A percentile compares a stretch with the other conserved stretches of the same genome.
Conservation (phyloP, 768 basidiomycete genomes). For the Mycena kentingensis region DNA sequence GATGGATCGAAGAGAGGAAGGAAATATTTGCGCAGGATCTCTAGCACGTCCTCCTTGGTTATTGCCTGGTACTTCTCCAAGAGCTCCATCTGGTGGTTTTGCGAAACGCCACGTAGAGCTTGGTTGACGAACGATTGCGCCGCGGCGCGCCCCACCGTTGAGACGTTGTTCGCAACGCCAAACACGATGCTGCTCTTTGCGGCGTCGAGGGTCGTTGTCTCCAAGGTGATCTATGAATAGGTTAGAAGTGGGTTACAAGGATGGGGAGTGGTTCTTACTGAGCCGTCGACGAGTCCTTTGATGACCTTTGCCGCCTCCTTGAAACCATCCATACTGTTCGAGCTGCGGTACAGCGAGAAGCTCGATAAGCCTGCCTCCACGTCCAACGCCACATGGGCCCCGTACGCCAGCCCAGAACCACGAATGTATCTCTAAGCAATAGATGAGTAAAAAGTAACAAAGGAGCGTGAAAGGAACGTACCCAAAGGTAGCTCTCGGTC, state of each 20-base stretch:
- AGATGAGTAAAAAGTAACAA: slow-evolving; percentile 11
- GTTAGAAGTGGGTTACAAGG: not conserved
- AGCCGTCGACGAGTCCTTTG: slow-evolving; percentile 76
- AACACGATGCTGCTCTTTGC: slow-evolving; percentile 93
- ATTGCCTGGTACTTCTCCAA: slow-evolving; percentile 79
- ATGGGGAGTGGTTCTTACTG: slow-evolving; percentile 49
- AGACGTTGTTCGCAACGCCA: slow-evolving; percentile 74
- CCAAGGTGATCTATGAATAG: slow-evolving; percentile 66
- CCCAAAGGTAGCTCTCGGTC: slow-evolving; percentile 94
- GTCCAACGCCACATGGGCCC: slow-evolving; percentile 76
- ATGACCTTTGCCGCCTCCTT: slow-evolving; percentile 79
- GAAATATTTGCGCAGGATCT: slow-evolving; percentile 70
- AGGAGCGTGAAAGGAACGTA: slow-evolving; percentile 31
- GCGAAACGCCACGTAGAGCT: slow-evolving; percentile 81
- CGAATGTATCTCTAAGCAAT: slow-evolving; percentile 79
- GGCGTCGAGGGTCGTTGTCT: slow-evolving; percentile 80
- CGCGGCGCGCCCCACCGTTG: slow-evolving; percentile 86
- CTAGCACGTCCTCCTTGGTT: slow-evolving; percentile 75
- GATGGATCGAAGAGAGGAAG: slow-evolving; percentile 81
- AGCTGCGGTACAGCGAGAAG: slow-evolving; percentile 86
- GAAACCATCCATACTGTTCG: slow-evolving; percentile 77
- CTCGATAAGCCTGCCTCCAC: slow-evolving; percentile 75
- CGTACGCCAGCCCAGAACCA: slow-evolving; percentile 93
- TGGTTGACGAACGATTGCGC: slow-evolving; percentile 85
- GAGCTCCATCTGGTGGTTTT: slow-evolving; percentile 73